Evolutionary conservation across 305 asterid genomes (phyloP), one percentile per base, ranked within the genome.

Genomic region (Caryopteris hybrid): DNA sequence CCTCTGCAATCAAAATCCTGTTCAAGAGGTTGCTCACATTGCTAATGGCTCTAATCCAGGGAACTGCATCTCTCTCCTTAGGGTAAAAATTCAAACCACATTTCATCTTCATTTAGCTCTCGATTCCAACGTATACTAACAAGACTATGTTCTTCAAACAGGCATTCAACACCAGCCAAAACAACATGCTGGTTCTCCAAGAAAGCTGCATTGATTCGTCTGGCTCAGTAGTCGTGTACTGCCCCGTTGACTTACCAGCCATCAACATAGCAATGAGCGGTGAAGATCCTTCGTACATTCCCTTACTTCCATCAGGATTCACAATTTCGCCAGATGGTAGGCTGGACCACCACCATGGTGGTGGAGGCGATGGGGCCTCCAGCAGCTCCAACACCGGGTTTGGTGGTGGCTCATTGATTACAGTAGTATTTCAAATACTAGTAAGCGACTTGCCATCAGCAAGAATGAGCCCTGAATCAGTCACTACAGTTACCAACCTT

Each of bases 261-360:
- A 88, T 95, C 79, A 85, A 91, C 92, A 74, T 89, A 56, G 97
- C 96, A 17, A 88, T 91, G 99, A 89, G 96, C 14, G 99, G 98
- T 6, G 95, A 86, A 41, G 97, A 91, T 75, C 87, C 99, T 0
- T 79, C 97, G 0, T 91, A 82, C 80, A 84, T 95, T 54, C 92
- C 92, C 4, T 27, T 95, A 8, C 81, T 89, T 5, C 96, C 98
- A 16, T 91, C 97, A 0, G 99, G 99, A 0, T 95, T 95, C 83
- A 76, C 93, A 0, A 89, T 95, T 18, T 62, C 91, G 0, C 89
- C 95, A 0, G 98, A 91, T 8, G 94, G 93, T 29, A 61, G 85
- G 36, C 42, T 42, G 0, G 74, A 64, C 11, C 74, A 64, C 7
- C 60, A 16, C 38, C 66, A 29, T 29, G 63, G 43, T 9, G 75